Conservation (phyloP, 306 rosid genomes). For the Vigna radiata region DNA sequence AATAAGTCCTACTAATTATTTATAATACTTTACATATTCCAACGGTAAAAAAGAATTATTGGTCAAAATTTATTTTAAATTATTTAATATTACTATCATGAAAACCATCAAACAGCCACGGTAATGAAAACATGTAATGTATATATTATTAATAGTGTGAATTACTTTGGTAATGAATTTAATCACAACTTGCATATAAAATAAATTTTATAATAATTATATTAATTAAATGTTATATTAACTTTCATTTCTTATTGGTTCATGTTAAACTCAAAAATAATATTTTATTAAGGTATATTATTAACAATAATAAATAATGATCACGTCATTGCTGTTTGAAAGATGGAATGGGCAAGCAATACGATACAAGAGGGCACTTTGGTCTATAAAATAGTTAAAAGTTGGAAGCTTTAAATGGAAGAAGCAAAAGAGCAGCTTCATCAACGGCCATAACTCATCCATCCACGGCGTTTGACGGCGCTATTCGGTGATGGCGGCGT, state of each 20-base stretch:
- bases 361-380: background rate
- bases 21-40: background rate
- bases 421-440: background rate
- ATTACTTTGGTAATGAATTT: too few relatives aligned
- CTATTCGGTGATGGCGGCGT: constrained; percentile 26
- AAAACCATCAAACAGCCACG: background rate
- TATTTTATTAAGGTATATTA: too few relatives aligned
- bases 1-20: background rate
- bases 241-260: too few relatives aligned
- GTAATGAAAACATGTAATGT: background rate
- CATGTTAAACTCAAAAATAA: too few relatives aligned
- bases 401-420: constrained; percentile 1
- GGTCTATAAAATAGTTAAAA: background rate
- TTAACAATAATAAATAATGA: too few relatives aligned
- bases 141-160: too few relatives aligned
- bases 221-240: too few relatives aligned
- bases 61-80: background rate
- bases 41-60: background rate
- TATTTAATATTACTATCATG: background rate
- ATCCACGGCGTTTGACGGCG: background rate
- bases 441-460: constrained; percentile 30
- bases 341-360: background rate
- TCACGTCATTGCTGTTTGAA: background rate
- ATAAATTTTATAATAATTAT: too few relatives aligned
- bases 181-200: too few relatives aligned